Evolutionary conservation across 2,329 filamentous ascomycete genomes (phyloP).

Genomic region (Epichloe hybrida): DNA sequence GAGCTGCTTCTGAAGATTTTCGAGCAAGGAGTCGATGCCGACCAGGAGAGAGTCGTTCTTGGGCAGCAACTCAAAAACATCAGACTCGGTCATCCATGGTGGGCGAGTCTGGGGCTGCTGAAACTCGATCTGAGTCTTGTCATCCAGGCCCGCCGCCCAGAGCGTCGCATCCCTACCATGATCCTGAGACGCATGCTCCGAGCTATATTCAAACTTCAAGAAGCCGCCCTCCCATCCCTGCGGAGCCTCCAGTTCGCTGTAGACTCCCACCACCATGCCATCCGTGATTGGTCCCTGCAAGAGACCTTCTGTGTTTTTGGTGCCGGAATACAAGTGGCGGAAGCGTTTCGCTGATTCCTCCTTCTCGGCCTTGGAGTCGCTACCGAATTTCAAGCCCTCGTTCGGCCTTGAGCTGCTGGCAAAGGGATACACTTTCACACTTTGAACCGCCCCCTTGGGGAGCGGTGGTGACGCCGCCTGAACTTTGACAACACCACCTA

Average conservation of each 20-base stretch:
- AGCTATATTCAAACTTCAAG: constrained; percentile 52
- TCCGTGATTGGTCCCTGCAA: constrained; percentile 80
- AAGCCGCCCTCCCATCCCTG: constrained; percentile 73
- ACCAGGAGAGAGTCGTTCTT: constrained; percentile 52
- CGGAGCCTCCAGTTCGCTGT: constrained; percentile 37
- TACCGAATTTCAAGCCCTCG: constrained; percentile 70
- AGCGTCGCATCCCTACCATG: constrained; percentile 33
- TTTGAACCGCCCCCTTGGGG: constrained; percentile 48
- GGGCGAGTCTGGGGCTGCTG: constrained; percentile 60
- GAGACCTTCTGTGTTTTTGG: constrained; percentile 43
- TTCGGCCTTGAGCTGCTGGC: constrained; percentile 40
- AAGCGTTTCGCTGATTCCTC: constrained; percentile 65
- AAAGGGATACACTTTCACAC: constrained; percentile 74
- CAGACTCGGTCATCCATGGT: constrained; percentile 33
- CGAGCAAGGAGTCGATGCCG: constrained; percentile 67
- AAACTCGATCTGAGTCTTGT: constrained; percentile 60
- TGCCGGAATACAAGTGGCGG: constrained; percentile 52
- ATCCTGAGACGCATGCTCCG: constrained; percentile 23
- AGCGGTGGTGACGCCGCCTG: constrained; percentile 67
- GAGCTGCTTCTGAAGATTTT: constrained; percentile 61
- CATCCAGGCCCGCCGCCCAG: constrained; percentile 71
- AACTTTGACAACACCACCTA: constrained; percentile 77
- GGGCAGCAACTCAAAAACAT: constrained; percentile 40
- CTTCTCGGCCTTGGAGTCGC: constrained; percentile 69
- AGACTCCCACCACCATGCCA: constrained; percentile 59